Evolutionary conservation across 2,329 filamentous ascomycete genomes (phyloP), one percentile per base, ranked within the genome.

Genomic region (Dryadomyces quercus-mongolicae): DNA sequence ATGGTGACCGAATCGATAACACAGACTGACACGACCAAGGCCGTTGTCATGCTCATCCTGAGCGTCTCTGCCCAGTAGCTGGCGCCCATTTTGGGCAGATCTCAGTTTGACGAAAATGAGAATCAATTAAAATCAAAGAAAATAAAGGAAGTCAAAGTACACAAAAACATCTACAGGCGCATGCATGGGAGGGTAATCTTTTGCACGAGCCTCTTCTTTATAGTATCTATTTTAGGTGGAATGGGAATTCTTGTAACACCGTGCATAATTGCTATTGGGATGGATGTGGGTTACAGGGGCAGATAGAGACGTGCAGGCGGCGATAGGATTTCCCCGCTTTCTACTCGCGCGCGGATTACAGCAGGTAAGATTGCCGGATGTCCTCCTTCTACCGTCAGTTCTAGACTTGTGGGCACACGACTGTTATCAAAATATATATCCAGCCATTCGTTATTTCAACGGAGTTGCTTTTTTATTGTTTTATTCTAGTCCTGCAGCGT

Each of bases 21-120:
- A 18, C 56, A 58, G 9, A 58, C 56, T 8, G 54, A 56, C 22
- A 58, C 53, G 9, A 65, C 59, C 31, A 63, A 36, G 8, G 57
- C 56, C 1, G 60, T 62, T 22, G 56, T 58, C 31, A 58, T 21
- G 53, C 56, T 56, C 58, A 60, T 59, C 22, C 53, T 53, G 43
- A 56, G 43, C 16, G 57, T 55, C 49, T 54, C 44, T 3, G 49
- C 9, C 36, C 36, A 40, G 36, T 40, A 40, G 4, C 25, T 31
- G 25, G 25, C 4, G 8, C 10, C 8, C 36, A 40, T 40, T 40
- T 40, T 40, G 36, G 16, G 47, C 43, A n/a, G 36, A 36, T 2
- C 43, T 51, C n/a, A n/a, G n/a, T n/a, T n/a, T n/a, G n/a, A n/a
- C n/a, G n/a, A n/a, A n/a, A n/a, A n/a, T n/a, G n/a, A n/a, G n/a